phyloP scores from a whole-genome alignment of 2,329 filamentous ascomycete species.

The Botrytis galanthina region DNA sequence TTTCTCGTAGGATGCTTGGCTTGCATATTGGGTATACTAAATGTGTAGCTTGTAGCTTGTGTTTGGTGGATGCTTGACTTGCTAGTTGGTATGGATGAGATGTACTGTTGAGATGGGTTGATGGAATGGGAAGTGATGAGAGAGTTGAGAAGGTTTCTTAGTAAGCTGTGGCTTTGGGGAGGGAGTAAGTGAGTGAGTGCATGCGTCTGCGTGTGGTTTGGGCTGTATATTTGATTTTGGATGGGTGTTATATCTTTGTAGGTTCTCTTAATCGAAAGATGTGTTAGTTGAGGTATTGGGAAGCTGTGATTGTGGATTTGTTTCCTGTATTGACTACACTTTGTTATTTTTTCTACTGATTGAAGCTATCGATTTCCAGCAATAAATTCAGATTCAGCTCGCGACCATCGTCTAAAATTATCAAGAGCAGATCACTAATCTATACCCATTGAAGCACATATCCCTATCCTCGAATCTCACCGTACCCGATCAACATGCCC shows the following conservation, averaged over 20 bases:
- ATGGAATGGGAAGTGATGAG: not conserved
- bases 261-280: accelerated
- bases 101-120: not conserved
- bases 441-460: not conserved
- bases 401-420: not conserved
- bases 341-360: not conserved
- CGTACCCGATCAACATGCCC: slow-evolving; percentile 28
- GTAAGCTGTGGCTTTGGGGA: not conserved
- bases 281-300: not conserved
- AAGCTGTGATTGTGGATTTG: not conserved
- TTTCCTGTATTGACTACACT: not conserved
- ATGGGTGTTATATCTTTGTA: not conserved
- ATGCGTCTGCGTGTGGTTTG: not conserved
- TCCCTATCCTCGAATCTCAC: not conserved
- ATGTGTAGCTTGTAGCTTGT: not conserved
- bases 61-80: not conserved
- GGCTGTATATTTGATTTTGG: not conserved
- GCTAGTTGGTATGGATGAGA: not conserved
- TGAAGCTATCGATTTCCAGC: not conserved
- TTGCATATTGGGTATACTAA: too few species aligned
- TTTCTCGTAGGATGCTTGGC: not conserved
- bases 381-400: not conserved
- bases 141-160: not conserved
- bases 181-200: not conserved
- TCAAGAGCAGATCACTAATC: not conserved